Conservation (phyloP, 2,329 filamentous ascomycete species). For the Cordyceps cateniannulata region DNA sequence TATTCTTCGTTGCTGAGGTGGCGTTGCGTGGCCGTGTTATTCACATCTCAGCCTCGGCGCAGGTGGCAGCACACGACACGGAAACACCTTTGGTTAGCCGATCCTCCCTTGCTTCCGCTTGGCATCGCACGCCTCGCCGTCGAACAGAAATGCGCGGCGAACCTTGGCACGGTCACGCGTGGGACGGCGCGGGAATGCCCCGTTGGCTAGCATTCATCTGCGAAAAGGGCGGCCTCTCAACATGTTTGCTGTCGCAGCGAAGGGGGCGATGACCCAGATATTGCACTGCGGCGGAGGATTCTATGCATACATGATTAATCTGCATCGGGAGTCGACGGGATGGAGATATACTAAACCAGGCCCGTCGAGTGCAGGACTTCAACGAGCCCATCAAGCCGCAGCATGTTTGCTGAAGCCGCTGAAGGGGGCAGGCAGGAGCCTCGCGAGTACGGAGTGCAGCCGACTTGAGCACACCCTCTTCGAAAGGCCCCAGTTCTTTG, state of each 20-base stretch:
- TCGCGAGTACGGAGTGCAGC: neutral
- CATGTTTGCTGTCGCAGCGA: neutral
- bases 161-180: slow-evolving; percentile 1
- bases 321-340: neutral
- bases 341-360: neutral
- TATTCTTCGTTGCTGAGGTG: neutral
- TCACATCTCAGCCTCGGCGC: slow-evolving; percentile 2
- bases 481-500: neutral
- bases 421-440: neutral
- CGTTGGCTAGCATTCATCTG: neutral
- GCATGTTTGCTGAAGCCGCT: neutral
- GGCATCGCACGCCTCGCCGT: slow-evolving; percentile 3
- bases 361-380: neutral
- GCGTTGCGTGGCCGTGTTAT: neutral
- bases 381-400: neutral
- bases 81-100: neutral
- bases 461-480: neutral
- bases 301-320: neutral
- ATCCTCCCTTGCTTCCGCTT: slow-evolving; percentile 4
- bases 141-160: neutral
- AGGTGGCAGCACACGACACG: neutral
- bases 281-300: neutral
- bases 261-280: neutral
- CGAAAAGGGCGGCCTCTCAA: neutral
- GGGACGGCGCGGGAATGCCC: neutral